Evolutionary conservation across 345 rosid genomes (phyloP), one percentile per base, ranked within the genome.

Genomic region (Camelina neglecta): DNA sequence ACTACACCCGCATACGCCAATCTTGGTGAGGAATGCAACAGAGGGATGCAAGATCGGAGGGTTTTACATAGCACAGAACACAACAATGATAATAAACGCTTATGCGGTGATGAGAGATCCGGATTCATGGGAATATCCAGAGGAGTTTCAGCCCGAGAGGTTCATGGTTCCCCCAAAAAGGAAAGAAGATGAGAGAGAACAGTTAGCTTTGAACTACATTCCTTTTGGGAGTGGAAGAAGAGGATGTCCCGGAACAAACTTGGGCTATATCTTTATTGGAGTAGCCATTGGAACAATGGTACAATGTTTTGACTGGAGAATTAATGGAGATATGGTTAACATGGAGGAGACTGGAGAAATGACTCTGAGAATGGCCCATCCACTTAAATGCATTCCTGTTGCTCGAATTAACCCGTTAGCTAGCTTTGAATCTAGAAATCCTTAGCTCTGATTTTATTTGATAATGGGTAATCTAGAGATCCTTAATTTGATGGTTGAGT

Each of bases 21-120:
- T 75, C 21, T 49, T 76, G 49, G 71, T 75, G 59, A 67, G 83
- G 41, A 61, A 15, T 29, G 59, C 73, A 65, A 35, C 42, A 3
- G 49, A 75, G 64, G 65, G 21, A 24, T 78, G 79, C 74, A 75
- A 49, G 64, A 71, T 83, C 35, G 53, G 75, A 70, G 83, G 67
- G 60, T 79, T 31, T 72, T 73, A 81, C 50, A 65, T 83, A 60
- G 80, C 79, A 0, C 51, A 75, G 60, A 49, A 73, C 33, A 63
- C 83, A 13, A 35, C 81, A 0, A 57, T 81, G 55, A 55, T 68
- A 0, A 65, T 81, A 42, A 81, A 78, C 38, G 7, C 70, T 23
- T 81, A 78, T 69, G 81, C 84, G 8, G 71, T 83, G 66, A 73
- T 78, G 83, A 81, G 84, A 45, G 83, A 83, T 60, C 81, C 77